Conservation (phyloP, 2,329 filamentous ascomycete species). For the Colletotrichum musae region DNA sequence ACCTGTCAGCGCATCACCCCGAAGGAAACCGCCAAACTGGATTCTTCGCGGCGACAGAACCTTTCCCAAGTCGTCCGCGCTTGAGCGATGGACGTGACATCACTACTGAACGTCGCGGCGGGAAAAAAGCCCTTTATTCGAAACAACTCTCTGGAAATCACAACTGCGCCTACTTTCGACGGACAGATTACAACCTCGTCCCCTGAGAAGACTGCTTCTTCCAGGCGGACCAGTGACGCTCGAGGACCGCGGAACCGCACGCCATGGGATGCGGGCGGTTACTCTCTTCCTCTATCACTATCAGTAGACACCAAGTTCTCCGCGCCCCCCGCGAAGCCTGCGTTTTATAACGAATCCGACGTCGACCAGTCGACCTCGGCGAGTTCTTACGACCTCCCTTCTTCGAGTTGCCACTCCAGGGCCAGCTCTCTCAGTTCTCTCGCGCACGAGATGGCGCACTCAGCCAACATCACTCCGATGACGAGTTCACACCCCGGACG, state of each 20-base stretch:
- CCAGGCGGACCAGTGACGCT: constrained; percentile 40
- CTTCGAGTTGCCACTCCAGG: constrained; percentile 47
- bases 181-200: constrained; percentile 29
- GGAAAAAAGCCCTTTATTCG: constrained; percentile 41
- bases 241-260: constrained; percentile 52
- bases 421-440: constrained; percentile 51
- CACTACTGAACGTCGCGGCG: constrained; percentile 43
- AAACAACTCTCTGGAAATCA: constrained; percentile 34
- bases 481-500: constrained; percentile 44
- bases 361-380: constrained; percentile 42
- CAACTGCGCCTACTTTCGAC: constrained; percentile 27
- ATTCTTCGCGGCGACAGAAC: constrained; percentile 32
- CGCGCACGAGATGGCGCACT: constrained; percentile 43
- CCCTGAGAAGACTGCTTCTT: constrained; percentile 37
- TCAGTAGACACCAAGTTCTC: constrained; percentile 55
- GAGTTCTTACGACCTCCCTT: constrained; percentile 45
- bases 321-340: constrained; percentile 42
- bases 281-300: constrained; percentile 60
- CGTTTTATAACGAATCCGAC: constrained; percentile 43
- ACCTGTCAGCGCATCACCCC: constrained; percentile 2
- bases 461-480: constrained; percentile 43
- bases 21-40: constrained; percentile 37
- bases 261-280: constrained; percentile 67
- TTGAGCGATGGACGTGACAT: constrained; percentile 44
- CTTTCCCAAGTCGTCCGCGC: constrained; percentile 38